These are phyloP conservation scores for Phialophora expanda DNA, from an alignment of 2,329 filamentous ascomycete genomes.

Conservation along the genomic window DNA sequence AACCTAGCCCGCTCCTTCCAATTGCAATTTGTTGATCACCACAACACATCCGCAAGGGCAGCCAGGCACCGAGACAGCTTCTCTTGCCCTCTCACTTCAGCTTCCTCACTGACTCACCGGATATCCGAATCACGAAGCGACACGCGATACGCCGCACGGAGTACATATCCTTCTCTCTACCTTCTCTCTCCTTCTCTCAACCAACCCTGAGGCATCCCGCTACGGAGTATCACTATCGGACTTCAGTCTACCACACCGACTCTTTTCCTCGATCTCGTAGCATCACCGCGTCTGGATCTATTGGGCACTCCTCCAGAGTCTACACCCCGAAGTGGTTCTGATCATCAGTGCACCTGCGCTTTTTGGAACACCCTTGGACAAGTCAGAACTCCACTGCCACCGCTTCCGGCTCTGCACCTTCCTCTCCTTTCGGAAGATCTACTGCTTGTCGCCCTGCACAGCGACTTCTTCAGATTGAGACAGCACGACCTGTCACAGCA, in stretches of 20 bases:
- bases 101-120: not conserved
- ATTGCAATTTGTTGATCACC: not conserved
- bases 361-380: slow-evolving; percentile 2
- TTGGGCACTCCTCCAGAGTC: not conserved
- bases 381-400: not conserved
- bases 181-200: not conserved
- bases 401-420: not conserved
- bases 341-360: slow-evolving; percentile 1
- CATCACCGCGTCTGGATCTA: not conserved
- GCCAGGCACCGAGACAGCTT: not conserved
- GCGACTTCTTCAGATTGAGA: not conserved
- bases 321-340: not conserved
- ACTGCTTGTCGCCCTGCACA: not conserved
- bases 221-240: not conserved
- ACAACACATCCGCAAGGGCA: not conserved
- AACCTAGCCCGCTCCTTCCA: not conserved
- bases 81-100: not conserved
- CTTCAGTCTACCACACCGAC: slow-evolving; percentile 6
- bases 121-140: not conserved
- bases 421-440: not conserved
- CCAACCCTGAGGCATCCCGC: not conserved
- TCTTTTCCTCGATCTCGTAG: not conserved
- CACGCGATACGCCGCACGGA: not conserved
- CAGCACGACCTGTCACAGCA: not conserved
- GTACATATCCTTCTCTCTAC: not conserved